phyloP scores from a whole-genome alignment of 495 filamentous ascomycete species.

The Aspergillus kassunensis region DNA sequence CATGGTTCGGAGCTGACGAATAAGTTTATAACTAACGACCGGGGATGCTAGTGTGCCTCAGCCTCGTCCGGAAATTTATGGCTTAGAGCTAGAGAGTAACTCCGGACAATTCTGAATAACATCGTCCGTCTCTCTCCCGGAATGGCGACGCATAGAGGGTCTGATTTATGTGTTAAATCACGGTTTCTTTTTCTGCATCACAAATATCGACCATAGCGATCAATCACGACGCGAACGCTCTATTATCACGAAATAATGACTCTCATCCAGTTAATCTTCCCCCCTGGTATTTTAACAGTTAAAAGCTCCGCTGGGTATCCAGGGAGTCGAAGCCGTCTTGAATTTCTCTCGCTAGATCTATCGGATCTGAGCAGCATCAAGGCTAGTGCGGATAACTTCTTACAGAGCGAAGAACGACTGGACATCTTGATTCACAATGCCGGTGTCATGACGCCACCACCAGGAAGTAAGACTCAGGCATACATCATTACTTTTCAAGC shows the following conservation, averaged over 20 bases:
- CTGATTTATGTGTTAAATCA: too few relatives aligned
- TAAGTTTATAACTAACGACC: too few relatives aligned
- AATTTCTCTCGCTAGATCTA: constrained; percentile 38
- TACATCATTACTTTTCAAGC: too few relatives aligned
- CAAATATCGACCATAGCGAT: too few relatives aligned
- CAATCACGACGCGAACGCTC: background rate
- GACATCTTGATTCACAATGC: constrained; percentile 64
- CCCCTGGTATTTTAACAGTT: constrained; percentile 32
- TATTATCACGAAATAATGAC: background rate
- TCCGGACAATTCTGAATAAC: background rate
- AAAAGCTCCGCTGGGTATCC: constrained; percentile 19
- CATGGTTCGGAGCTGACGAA: too few relatives aligned
- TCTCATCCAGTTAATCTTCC: background rate
- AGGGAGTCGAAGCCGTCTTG: constrained; percentile 16
- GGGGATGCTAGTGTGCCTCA: background rate
- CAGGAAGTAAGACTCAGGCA: background rate
- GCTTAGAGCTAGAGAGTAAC: too few relatives aligned
- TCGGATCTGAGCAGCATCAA: constrained; percentile 36
- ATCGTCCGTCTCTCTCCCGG: background rate
- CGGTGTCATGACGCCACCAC: constrained; percentile 49
- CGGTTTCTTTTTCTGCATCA: too few relatives aligned
- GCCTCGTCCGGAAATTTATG: background rate
- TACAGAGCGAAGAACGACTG: constrained; percentile 29
- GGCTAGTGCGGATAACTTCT: constrained; percentile 31
- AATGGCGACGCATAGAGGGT: background rate